phyloP scores from a whole-genome alignment of 306 rosid species.

The Corylus americana region DNA sequence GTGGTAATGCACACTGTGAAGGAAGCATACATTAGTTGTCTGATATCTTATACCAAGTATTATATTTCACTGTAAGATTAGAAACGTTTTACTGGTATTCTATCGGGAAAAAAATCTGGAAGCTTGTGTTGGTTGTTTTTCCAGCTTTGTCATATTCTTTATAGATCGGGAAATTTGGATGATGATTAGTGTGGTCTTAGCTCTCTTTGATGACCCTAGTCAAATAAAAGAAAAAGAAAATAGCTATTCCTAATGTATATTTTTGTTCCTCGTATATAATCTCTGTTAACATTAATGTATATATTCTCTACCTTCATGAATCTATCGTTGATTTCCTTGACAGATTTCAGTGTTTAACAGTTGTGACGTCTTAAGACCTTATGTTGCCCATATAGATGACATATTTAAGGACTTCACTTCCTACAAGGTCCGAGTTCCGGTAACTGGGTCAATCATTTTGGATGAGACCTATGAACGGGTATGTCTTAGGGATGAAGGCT shows the following conservation, averaged over 20 bases:
- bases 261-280: background rate
- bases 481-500: slow-evolving; percentile 15
- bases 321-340: slow-evolving; percentile 52
- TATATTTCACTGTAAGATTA: background rate
- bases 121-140: background rate
- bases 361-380: slow-evolving; percentile 94
- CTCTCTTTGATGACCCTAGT: background rate
- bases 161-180: background rate
- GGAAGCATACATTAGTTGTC: background rate
- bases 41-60: background rate
- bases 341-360: slow-evolving; percentile 72
- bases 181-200: background rate
- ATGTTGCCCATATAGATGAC: slow-evolving; percentile 91
- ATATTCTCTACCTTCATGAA: slow-evolving; percentile 1
- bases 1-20: background rate
- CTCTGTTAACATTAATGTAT: background rate
- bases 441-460: slow-evolving; percentile 94
- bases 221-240: background rate
- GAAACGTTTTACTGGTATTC: background rate
- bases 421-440: slow-evolving; percentile 96
- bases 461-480: slow-evolving; percentile 98
- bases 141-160: background rate
- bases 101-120: background rate
- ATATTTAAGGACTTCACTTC: slow-evolving; percentile 97
- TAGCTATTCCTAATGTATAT: background rate